Base-by-base conservation (phyloP, 169 alveolate genomes). In the Plasmodium fragile region DNA sequence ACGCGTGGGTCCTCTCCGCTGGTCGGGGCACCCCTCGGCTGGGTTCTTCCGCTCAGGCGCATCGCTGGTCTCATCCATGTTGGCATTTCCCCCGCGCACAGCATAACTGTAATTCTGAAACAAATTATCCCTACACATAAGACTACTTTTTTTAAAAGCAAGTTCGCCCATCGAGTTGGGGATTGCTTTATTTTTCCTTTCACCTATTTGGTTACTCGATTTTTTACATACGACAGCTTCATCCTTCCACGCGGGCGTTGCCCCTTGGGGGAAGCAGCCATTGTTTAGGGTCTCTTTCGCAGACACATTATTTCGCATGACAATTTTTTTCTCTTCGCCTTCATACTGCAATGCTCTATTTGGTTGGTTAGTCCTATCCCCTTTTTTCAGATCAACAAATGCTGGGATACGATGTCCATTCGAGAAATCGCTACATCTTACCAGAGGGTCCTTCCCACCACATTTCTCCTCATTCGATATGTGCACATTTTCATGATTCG, bases 331-430 rank as follows among this genome's bases (percentile, higher is more conserved):
- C 71, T 41, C 72, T 59, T 59, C 72, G 30, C 18, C 34, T 39
- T 69, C 34, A 10, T 82, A 65, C 32, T 65, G 30, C 30, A 82
- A 10, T 13, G 52, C 2, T 25, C 52, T 69, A 3, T 82, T 65
- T 25, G 75, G 28, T 3, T 82, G 71, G 32, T 32, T 30, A 43
- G 2, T 18, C 6, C 34, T 41, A 25, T 65, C 81, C 13, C 75
- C 13, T 73, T 70, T 82, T 39, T 82, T 69, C 49, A 70, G 30
- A 10, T 82, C 82, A 69, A n/a, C 25, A 39, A 25, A 30, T n/a
- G 43, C 75, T 52, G 43, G 49, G 10, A 82, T 82, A 70, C 32
- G 18, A 32, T 59, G 7, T 8, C 59, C 79, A 85, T 73, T 85
- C 43, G 65, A 73, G 32, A 36, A 85, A 11, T 73, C 13, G 55